A percentile compares a stretch with the other conserved stretches of the same genome.
Evolutionary conservation across 495 filamentous ascomycete genomes (phyloP).

Genomic region (Rhypophila decipiens): DNA sequence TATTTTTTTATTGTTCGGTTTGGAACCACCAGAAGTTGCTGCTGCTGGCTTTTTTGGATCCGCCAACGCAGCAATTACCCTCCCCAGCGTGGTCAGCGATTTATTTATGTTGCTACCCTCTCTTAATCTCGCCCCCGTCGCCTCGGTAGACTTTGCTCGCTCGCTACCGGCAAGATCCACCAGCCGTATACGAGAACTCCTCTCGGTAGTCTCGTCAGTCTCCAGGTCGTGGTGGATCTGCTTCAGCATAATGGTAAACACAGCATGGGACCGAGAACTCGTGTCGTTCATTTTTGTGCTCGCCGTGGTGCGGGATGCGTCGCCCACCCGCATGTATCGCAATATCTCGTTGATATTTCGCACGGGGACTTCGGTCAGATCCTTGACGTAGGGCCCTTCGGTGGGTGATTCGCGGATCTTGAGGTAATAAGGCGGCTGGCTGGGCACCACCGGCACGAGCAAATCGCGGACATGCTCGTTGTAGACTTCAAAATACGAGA

Average conservation of each 20-base stretch:
- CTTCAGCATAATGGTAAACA: conserved; percentile 96
- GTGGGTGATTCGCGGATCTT: conserved; percentile 94
- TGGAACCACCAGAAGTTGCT: conserved; percentile 3
- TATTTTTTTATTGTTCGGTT: conserved; percentile 19
- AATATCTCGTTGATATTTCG: conserved; percentile 77
- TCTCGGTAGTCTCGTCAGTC: conserved; percentile 92
- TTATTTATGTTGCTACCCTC: conserved; percentile 99
- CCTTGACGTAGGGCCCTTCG: conserved; percentile 97
- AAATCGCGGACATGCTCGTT: conserved; percentile 98
- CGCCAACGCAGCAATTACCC: conserved; percentile 94
- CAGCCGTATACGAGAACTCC: conserved; percentile 84
- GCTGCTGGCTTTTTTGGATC: conserved; percentile 60
- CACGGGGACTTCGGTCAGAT: conserved; percentile 86
- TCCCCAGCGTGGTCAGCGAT: conserved; percentile 88
- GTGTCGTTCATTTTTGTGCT: conserved; percentile 99
- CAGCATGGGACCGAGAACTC: conserved; percentile 85
- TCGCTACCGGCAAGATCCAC: conserved; percentile 96
- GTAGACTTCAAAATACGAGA: conserved; percentile 99
- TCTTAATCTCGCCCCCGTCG: conserved; percentile 79
- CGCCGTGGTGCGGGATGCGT: conserved; percentile 81
- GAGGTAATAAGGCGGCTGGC: conserved; percentile 79
- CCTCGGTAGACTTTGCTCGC: conserved; percentile 91
- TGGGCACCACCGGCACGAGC: conserved; percentile 63
- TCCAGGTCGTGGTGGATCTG: conserved; percentile 90
- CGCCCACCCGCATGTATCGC: conserved; percentile 83